Conservation (phyloP, 805 yeast genomes). For the Ogataea pini region DNA sequence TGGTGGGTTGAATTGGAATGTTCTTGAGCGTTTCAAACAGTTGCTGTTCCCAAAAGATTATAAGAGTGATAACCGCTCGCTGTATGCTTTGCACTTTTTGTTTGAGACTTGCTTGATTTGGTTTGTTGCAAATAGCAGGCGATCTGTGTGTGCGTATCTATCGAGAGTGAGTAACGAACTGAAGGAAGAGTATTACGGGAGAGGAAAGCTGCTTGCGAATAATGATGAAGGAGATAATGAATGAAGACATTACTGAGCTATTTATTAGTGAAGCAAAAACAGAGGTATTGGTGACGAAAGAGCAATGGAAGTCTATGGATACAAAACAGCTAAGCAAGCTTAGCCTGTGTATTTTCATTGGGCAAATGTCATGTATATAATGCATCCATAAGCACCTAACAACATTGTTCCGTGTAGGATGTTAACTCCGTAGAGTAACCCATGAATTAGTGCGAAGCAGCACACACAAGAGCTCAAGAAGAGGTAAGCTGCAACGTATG, state of each 20-base stretch:
- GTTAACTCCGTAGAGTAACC: slow-evolving; percentile 16
- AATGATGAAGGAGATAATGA: slow-evolving; percentile 21
- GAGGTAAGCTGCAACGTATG: slow-evolving; percentile 19
- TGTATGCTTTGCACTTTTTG: background rate
- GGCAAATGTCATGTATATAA: slow-evolving; percentile 19
- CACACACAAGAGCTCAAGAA: slow-evolving; percentile 15
- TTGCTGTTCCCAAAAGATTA: background rate
- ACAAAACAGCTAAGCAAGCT: background rate
- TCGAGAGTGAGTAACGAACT: slow-evolving; percentile 17
- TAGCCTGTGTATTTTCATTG: slow-evolving; percentile 5
- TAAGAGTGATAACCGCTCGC: background rate
- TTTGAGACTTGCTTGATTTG: slow-evolving; percentile 15
- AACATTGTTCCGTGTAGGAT: slow-evolving; percentile 14
- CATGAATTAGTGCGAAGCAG: slow-evolving; percentile 12
- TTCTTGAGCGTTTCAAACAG: background rate
- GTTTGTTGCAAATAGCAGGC: slow-evolving; percentile 6
- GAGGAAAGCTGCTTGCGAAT: slow-evolving; percentile 28
- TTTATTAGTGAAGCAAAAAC: background rate
- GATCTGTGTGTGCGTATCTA: slow-evolving; percentile 11
- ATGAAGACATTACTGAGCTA: background rate
- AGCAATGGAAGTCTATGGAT: background rate
- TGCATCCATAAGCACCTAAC: slow-evolving; percentile 14
- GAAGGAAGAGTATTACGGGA: slow-evolving; percentile 31
- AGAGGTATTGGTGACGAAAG: background rate
- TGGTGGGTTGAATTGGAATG: background rate